Percentiles rank a stretch among this genome's conserved stretches.
Conservation (phyloP, 179 eudicot species). For the Nepenthes alata region DNA sequence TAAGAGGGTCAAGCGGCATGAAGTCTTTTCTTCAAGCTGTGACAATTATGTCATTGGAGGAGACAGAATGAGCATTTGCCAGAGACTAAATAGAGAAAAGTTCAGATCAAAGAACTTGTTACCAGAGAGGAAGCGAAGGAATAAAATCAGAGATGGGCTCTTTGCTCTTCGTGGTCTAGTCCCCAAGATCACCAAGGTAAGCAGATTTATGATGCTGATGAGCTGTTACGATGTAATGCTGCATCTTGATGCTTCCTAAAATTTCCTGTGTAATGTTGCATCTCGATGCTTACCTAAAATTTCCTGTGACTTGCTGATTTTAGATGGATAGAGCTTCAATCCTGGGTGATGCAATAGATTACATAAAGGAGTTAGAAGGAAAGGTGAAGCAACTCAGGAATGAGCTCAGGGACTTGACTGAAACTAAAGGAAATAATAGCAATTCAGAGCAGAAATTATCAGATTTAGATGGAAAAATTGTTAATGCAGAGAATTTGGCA, state of each 20-base stretch:
- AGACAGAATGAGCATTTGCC: conserved; percentile 12
- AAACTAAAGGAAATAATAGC: conserved; percentile 15
- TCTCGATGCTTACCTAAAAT: background rate
- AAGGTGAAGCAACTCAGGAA: conserved; percentile 22
- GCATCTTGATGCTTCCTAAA: background rate
- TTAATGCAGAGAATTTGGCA: background rate
- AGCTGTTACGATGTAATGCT: background rate
- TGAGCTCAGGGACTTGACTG: conserved; percentile 30
- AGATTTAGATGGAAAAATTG: conserved; percentile 4
- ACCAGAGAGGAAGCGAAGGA: conserved; percentile 63
- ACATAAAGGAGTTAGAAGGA: conserved; percentile 46
- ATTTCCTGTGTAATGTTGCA: background rate
- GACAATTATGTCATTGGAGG: conserved; percentile 8
- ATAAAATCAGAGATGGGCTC: conserved; percentile 44
- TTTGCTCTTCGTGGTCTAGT: conserved; percentile 60
- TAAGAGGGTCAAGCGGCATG: conserved; percentile 2
- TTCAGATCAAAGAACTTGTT: conserved; percentile 58
- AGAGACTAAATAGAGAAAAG: conserved; percentile 18
- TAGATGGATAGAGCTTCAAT: conserved; percentile 70
- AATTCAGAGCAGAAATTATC: conserved; percentile 7
- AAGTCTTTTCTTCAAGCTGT: background rate
- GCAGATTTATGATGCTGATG: background rate
- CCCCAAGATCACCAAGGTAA: conserved; percentile 82
- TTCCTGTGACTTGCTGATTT: conserved; percentile 1
- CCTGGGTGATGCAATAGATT: conserved; percentile 60